Conservation (phyloP, 352 stramenopile genomes). For the Phytophthora brassicae region DNA sequence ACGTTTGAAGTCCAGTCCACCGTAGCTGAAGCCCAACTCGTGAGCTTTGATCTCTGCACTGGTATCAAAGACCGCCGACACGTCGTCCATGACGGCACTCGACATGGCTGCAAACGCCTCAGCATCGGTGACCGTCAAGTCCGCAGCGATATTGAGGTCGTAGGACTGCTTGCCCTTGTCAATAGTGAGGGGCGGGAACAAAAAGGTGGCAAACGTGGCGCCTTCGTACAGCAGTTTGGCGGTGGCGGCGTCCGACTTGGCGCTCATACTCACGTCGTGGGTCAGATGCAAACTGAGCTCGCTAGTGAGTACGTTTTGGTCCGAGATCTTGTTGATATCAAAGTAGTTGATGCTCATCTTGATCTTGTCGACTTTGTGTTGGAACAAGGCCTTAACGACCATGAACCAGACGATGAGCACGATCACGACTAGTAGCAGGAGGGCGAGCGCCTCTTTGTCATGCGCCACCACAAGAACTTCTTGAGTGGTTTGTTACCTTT, state of each 20-base stretch:
- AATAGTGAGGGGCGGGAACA: slow-evolving; percentile 52
- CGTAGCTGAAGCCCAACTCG: slow-evolving; percentile 52
- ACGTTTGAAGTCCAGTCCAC: slow-evolving; percentile 59
- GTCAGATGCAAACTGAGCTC: slow-evolving; percentile 54
- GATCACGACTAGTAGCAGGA: slow-evolving; percentile 46
- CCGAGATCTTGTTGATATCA: slow-evolving; percentile 56
- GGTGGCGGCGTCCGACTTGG: slow-evolving; percentile 45
- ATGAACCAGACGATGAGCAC: slow-evolving; percentile 59
- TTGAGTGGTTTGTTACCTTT: slow-evolving; percentile 31
- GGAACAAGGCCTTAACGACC: slow-evolving; percentile 57
- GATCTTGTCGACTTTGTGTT: slow-evolving; percentile 62
- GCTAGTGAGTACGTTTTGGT: slow-evolving; percentile 42
- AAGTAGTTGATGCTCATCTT: slow-evolving; percentile 65
- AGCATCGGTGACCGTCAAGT: slow-evolving; percentile 42
- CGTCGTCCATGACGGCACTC: slow-evolving; percentile 37
- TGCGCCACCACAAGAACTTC: slow-evolving; percentile 55
- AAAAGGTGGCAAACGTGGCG: slow-evolving; percentile 46
- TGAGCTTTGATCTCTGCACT: slow-evolving; percentile 47
- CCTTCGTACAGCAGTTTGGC: slow-evolving; percentile 46
- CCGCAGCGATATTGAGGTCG: slow-evolving; percentile 36
- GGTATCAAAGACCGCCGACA: slow-evolving; percentile 45
- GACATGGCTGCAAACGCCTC: slow-evolving; percentile 52
- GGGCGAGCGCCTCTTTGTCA: slow-evolving; percentile 55
- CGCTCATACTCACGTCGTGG: slow-evolving; percentile 46
- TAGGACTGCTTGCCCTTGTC: slow-evolving; percentile 39